phyloP scores from a whole-genome alignment of 352 stramenopile species.

The Phytophthora quininea region DNA sequence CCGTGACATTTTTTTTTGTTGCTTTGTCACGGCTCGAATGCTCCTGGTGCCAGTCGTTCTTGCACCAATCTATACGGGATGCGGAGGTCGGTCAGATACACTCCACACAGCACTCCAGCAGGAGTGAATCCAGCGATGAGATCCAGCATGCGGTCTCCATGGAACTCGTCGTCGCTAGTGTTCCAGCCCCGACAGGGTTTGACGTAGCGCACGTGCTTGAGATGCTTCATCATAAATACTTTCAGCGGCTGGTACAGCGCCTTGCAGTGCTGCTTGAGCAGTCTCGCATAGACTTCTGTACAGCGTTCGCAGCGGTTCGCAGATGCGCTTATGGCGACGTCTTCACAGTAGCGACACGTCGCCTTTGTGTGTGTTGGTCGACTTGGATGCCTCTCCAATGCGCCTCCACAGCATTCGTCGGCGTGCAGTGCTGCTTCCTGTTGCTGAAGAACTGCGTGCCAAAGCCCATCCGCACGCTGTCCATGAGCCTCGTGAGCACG shows the following conservation, averaged over 20 bases:
- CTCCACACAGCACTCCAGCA: slow-evolving; percentile 9
- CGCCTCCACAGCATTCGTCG: slow-evolving; percentile 25
- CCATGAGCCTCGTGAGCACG: slow-evolving; percentile 29
- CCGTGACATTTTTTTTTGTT: too few species aligned
- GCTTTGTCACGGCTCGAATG: background rate
- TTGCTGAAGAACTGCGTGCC: slow-evolving; percentile 36
- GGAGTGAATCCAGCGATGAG: slow-evolving; percentile 12
- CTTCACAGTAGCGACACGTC: slow-evolving; percentile 27
- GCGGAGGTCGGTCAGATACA: slow-evolving; percentile 10
- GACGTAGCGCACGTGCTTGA: slow-evolving; percentile 38
- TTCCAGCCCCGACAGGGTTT: slow-evolving; percentile 24
- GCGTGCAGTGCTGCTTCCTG: slow-evolving; percentile 26
- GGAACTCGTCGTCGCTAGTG: background rate
- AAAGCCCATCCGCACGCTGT: slow-evolving; percentile 23
- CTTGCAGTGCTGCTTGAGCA: slow-evolving; percentile 29
- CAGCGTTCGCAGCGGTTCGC: slow-evolving; percentile 30
- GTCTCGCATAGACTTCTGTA: slow-evolving; percentile 22
- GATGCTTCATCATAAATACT: slow-evolving; percentile 24
- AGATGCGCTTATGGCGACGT: slow-evolving; percentile 12
- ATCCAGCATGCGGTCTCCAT: background rate
- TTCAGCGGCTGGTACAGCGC: slow-evolving; percentile 34
- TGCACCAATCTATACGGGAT: background rate
- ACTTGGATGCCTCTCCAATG: slow-evolving; percentile 35
- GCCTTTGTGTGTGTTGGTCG: slow-evolving; percentile 10
- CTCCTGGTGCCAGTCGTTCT: background rate